A percentile compares a stretch with the other conserved stretches of the same genome.
Conservation (phyloP, 2,329 filamentous ascomycete genomes). For the Curvularia lunata region DNA sequence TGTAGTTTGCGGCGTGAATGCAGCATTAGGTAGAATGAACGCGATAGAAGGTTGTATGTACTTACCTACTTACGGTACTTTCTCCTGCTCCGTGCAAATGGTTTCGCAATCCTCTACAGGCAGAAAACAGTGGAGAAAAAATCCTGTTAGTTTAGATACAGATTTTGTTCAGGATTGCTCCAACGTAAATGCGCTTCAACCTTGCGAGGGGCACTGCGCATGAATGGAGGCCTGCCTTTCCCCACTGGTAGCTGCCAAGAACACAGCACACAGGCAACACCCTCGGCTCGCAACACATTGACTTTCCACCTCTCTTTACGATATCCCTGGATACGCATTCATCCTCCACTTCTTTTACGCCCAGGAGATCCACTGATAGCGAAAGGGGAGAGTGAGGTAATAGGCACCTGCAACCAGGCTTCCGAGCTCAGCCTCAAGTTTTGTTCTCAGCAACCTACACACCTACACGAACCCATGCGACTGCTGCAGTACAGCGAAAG, state of each 20-base stretch:
- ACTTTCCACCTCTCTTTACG: neutral
- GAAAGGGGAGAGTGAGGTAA: neutral
- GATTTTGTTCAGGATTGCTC: neutral
- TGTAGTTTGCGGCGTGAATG: too few species aligned
- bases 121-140: too few species aligned
- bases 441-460: constrained; percentile 4
- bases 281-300: neutral
- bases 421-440: constrained; percentile 5
- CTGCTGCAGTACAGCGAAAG: constrained; percentile 18
- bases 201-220: neutral
- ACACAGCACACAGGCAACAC: neutral
- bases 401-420: neutral
- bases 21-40: too few species aligned
- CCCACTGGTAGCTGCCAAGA: neutral
- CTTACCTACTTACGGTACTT: too few species aligned
- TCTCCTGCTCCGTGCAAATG: neutral
- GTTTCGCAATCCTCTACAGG: neutral
- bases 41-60: too few species aligned
- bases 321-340: neutral
- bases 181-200: neutral
- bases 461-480: constrained; percentile 16
- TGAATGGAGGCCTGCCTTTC: neutral
- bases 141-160: neutral
- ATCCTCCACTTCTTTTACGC: neutral
- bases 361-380: neutral